A percentile compares a stretch with the other conserved stretches of the same genome.
Conservation (phyloP, 306 rosid genomes). For the Arachis stenosperma region DNA sequence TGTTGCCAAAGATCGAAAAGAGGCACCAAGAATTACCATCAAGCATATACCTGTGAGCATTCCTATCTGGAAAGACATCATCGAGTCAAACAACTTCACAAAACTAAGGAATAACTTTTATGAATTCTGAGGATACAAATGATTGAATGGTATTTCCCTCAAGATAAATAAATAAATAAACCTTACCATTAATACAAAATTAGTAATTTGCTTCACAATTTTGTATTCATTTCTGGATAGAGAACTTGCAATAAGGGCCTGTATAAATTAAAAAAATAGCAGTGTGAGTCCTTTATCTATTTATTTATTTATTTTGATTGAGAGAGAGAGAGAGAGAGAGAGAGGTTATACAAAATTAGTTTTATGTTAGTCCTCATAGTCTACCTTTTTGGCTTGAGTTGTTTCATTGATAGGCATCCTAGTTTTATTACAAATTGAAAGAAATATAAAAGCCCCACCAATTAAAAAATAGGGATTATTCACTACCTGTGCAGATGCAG, state of each 20-base stretch:
- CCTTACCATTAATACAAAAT: constrained; percentile 62
- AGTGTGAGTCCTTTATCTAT: constrained; percentile 16
- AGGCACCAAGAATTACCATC: constrained; percentile 70
- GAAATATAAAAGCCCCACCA: constrained; percentile 28
- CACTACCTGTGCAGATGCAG: constrained; percentile 84
- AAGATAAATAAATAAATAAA: constrained; percentile 20
- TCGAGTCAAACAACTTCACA: constrained; percentile 33
- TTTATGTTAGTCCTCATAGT: constrained; percentile 20
- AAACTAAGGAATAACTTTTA: constrained; percentile 14
- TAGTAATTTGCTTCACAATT: constrained; percentile 70
- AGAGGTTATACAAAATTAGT: not conserved
- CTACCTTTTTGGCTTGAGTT: constrained; percentile 29
- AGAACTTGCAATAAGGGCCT: constrained; percentile 92
- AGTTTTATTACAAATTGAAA: constrained; percentile 30
- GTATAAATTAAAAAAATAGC: constrained; percentile 32
- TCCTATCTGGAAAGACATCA: constrained; percentile 69
- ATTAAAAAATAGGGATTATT: constrained; percentile 18
- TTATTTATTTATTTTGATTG: too few relatives aligned
- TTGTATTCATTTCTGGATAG: constrained; percentile 78
- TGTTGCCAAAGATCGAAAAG: constrained; percentile 79
- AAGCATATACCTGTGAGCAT: constrained; percentile 68
- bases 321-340: too few relatives aligned
- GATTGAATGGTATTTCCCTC: constrained; percentile 23
- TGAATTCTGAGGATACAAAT: constrained; percentile 16
- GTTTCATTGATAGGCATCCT: constrained; percentile 28